These are phyloP conservation scores for Pharus latifolius DNA, from an alignment of 176 grass and related monocot genomes.

Conservation along the genomic window DNA sequence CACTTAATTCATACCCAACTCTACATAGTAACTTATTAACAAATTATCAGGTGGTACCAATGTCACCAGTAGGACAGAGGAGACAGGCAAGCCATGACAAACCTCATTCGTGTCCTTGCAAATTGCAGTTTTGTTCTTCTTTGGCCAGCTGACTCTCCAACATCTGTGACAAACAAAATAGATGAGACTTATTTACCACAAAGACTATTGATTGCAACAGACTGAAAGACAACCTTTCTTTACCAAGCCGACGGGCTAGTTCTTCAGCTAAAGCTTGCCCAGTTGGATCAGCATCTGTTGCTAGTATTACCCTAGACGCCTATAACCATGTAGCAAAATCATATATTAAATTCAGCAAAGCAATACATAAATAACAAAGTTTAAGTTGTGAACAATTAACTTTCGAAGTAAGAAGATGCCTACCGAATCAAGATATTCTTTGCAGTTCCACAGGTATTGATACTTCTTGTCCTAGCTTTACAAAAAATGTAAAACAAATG, in stretches of 20 bases:
- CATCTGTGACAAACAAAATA: slow-evolving; percentile 35
- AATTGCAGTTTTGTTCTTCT: slow-evolving; percentile 48
- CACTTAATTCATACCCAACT: not conserved
- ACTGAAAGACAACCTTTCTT: slow-evolving; percentile 73
- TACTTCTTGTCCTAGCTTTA: slow-evolving; percentile 97
- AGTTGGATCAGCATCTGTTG: slow-evolving; percentile 63
- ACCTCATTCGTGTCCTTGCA: slow-evolving; percentile 99
- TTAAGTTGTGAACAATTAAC: not conserved
- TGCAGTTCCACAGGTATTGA: slow-evolving; percentile 86
- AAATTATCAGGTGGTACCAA: not conserved
- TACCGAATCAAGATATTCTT: slow-evolving; percentile 83
- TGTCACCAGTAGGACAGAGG: not conserved
- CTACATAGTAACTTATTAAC: not conserved
- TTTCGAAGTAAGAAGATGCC: slow-evolving; percentile 6
- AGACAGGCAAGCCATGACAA: slow-evolving; percentile 2
- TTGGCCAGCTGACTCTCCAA: slow-evolving; percentile 93
- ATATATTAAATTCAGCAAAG: not conserved
- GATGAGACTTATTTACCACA: slow-evolving; percentile 3
- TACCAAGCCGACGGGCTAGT: slow-evolving; percentile 88
- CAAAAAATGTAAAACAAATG: slow-evolving; percentile 34
- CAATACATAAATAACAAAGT: not conserved
- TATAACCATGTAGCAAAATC: slow-evolving; percentile 7
- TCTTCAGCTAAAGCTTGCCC: slow-evolving; percentile 92
- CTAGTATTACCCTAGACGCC: slow-evolving; percentile 97
- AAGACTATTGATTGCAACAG: not conserved